Conservation (phyloP, 176 grass and related monocot genomes). For the Oryza officinalis region DNA sequence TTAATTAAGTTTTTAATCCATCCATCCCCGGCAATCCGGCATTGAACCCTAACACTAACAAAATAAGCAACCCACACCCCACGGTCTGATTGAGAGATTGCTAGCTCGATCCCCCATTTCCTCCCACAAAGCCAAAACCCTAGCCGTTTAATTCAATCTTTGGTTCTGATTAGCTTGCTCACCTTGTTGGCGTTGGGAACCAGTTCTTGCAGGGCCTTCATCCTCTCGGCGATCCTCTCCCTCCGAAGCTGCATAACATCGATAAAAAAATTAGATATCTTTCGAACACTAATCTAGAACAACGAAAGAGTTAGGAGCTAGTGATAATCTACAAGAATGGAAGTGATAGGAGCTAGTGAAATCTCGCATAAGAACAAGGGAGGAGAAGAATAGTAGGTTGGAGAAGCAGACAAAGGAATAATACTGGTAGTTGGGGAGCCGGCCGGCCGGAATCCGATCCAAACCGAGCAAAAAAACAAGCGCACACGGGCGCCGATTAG, state of each 20-base stretch:
- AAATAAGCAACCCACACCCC: background rate
- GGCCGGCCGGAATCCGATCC: slow-evolving; percentile 25
- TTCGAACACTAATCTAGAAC: background rate
- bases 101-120: background rate
- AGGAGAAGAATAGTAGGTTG: slow-evolving; percentile 1
- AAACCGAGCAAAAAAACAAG: slow-evolving; percentile 38
- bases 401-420: slow-evolving; percentile 41
- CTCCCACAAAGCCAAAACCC: slow-evolving; percentile 41
- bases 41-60: slow-evolving; percentile 12
- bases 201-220: slow-evolving; percentile 93
- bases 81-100: background rate
- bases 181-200: slow-evolving; percentile 98
- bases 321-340: background rate
- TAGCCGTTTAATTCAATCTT: slow-evolving; percentile 14
- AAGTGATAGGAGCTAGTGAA: background rate
- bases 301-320: background rate
- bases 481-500: slow-evolving; percentile 35
- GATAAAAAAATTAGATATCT: background rate
- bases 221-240: slow-evolving; percentile 97
- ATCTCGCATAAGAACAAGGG: background rate
- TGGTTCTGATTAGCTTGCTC: background rate
- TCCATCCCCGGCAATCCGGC: slow-evolving; percentile 14
- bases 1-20: slow-evolving; percentile 26
- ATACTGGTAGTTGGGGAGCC: slow-evolving; percentile 21
- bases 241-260: slow-evolving; percentile 71